phyloP scores from a whole-genome alignment of 306 rosid genomes.

The Luffa acutangula region DNA sequence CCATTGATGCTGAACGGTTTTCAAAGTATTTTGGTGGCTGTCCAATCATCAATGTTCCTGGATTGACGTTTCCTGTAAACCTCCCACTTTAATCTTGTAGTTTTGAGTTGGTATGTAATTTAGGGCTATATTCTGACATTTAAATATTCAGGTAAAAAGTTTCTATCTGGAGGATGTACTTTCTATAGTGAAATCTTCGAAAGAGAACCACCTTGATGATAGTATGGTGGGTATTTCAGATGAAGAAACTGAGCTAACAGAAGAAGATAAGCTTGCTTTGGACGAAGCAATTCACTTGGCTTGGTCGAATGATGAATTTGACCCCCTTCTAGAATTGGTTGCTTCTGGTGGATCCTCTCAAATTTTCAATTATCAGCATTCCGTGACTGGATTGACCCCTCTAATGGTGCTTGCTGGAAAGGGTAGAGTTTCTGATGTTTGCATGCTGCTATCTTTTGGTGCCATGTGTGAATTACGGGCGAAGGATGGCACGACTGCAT shows the following conservation, averaged over 20 bases:
- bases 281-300: conserved; percentile 85
- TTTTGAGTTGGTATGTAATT: conserved; percentile 11
- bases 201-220: conserved; percentile 45
- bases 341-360: conserved; percentile 41
- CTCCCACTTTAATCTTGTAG: conserved; percentile 10
- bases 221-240: conserved; percentile 17
- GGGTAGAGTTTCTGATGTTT: conserved; percentile 71
- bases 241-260: conserved; percentile 30
- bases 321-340: conserved; percentile 60
- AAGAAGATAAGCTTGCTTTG: conserved; percentile 53
- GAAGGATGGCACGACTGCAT: conserved; percentile 59
- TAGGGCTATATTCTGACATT: conserved; percentile 4
- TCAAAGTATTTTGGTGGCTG: conserved; percentile 92
- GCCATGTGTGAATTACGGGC: conserved; percentile 55
- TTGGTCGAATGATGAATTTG: conserved; percentile 73
- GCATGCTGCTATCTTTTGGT: conserved; percentile 77
- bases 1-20: conserved; percentile 72
- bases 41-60: conserved; percentile 78
- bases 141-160: conserved; percentile 56
- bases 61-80: conserved; percentile 86
- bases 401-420: conserved; percentile 88
- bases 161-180: conserved; percentile 88
- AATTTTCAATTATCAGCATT: conserved; percentile 74
- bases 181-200: conserved; percentile 39
- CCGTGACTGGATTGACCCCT: conserved; percentile 58